Conservation (phyloP, 23 red algal genomes). For the Gracilariopsis chorda region DNA sequence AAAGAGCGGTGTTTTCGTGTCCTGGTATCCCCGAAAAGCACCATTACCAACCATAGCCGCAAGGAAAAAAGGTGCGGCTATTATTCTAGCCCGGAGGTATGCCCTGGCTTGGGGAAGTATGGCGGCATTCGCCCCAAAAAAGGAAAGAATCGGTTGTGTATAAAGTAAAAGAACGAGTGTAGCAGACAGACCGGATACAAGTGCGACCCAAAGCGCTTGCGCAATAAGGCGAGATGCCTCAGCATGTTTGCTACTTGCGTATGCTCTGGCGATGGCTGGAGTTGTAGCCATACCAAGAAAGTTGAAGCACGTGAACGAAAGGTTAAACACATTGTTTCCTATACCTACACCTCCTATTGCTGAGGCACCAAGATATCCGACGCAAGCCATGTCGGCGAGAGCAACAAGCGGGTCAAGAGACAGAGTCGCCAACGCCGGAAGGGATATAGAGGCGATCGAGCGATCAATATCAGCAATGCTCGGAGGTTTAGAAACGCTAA, state of each 20-base stretch:
- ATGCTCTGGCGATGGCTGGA: slow-evolving; percentile 66
- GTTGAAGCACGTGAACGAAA: slow-evolving; percentile 90
- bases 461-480: slow-evolving; percentile 27
- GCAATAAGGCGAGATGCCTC: slow-evolving; percentile 75
- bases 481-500: not conserved
- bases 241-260: slow-evolving; percentile 34
- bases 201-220: slow-evolving; percentile 85
- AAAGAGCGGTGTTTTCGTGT: slow-evolving; percentile 88
- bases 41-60: slow-evolving; percentile 84
- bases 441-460: slow-evolving; percentile 49
- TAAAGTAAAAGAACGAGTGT: slow-evolving; percentile 45
- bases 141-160: slow-evolving; percentile 60
- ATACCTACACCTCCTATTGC: slow-evolving; percentile 89
- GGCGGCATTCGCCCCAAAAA: slow-evolving; percentile 83
- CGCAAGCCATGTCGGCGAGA: slow-evolving; percentile 91
- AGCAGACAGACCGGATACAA: slow-evolving; percentile 63
- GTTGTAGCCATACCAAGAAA: slow-evolving; percentile 89
- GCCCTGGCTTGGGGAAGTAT: slow-evolving; percentile 75
- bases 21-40: slow-evolving; percentile 92
- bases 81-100: slow-evolving; percentile 76
- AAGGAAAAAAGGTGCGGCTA: slow-evolving; percentile 86
- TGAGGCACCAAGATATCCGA: slow-evolving; percentile 75
- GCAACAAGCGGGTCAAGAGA: slow-evolving; percentile 92
- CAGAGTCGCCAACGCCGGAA: slow-evolving; percentile 88
- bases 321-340: slow-evolving; percentile 93